These are phyloP conservation scores for Phytophthora meadii DNA, from an alignment of 352 stramenopile species.

Conservation along the genomic window DNA sequence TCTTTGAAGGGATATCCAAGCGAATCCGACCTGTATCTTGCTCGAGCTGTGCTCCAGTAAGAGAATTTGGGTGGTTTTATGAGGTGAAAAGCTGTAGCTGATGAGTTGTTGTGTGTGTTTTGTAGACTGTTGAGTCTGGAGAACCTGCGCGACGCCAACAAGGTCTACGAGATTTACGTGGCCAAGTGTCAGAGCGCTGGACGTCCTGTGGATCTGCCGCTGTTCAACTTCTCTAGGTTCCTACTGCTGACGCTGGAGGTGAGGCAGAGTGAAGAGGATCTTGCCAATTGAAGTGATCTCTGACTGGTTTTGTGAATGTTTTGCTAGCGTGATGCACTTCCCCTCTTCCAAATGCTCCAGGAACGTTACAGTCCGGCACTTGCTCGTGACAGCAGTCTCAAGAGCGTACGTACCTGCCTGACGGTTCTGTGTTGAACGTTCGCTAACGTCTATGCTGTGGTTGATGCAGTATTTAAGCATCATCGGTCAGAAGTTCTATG, in stretches of 20 bases:
- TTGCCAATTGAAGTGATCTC: not conserved
- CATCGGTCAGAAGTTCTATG: slow-evolving; percentile 89
- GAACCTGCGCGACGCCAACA: slow-evolving; percentile 89
- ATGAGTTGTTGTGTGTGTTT: slow-evolving; percentile 12
- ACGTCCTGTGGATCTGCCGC: slow-evolving; percentile 65
- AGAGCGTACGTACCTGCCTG: slow-evolving; percentile 64
- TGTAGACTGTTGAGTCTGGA: slow-evolving; percentile 79
- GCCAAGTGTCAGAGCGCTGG: slow-evolving; percentile 50
- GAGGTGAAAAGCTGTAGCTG: slow-evolving; percentile 1
- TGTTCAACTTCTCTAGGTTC: slow-evolving; percentile 88
- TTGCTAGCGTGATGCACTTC: slow-evolving; percentile 76
- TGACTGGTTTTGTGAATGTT: slow-evolving; percentile 4
- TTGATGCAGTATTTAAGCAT: slow-evolving; percentile 76
- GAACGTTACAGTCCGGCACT: slow-evolving; percentile 82
- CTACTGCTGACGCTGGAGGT: slow-evolving; percentile 88
- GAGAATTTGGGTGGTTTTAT: not conserved
- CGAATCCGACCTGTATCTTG: slow-evolving; percentile 83
- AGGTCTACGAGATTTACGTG: slow-evolving; percentile 75
- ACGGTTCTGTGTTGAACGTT: not conserved
- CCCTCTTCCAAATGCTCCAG: slow-evolving; percentile 89
- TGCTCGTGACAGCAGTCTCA: slow-evolving; percentile 74
- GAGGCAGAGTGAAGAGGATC: not conserved
- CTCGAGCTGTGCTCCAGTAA: slow-evolving; percentile 84
- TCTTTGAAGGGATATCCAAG: slow-evolving; percentile 77
- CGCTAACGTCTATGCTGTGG: slow-evolving; percentile 1